Conservation (phyloP, 345 rosid genomes). For the Acer saccharum region DNA sequence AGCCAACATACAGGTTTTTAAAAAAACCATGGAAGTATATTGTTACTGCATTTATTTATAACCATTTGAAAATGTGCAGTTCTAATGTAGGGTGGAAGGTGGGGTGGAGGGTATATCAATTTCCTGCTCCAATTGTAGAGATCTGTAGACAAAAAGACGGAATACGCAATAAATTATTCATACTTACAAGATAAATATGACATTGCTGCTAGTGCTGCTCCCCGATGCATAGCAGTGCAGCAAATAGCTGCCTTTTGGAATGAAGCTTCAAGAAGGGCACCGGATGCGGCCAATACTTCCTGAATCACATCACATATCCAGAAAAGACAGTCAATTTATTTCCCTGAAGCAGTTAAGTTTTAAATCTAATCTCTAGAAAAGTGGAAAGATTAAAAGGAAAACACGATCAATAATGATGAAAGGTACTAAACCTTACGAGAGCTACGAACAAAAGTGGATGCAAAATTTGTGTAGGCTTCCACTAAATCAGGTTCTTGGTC, state of each 20-base stretch:
- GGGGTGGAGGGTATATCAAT: neutral
- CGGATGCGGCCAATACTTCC: slow-evolving; percentile 81
- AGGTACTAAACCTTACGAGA: slow-evolving; percentile 66
- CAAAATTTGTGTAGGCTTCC: slow-evolving; percentile 92
- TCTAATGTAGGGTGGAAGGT: neutral
- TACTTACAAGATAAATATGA: slow-evolving; percentile 86
- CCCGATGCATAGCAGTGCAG: slow-evolving; percentile 99
- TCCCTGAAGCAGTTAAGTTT: neutral
- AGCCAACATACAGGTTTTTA: neutral
- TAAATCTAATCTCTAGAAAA: neutral
- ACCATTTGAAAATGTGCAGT: neutral
- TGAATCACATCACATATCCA: slow-evolving; percentile 31
- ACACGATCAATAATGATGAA: slow-evolving; percentile 9
- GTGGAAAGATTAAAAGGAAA: slow-evolving; percentile 4
- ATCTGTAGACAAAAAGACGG: neutral
- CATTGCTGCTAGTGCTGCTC: slow-evolving; percentile 95
- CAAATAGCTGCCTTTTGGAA: slow-evolving; percentile 97
- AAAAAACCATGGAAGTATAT: neutral
- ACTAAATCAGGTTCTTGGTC: slow-evolving; percentile 99
- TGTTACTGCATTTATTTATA: neutral
- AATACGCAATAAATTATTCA: neutral
- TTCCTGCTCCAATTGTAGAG: neutral
- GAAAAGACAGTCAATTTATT: slow-evolving; percentile 13
- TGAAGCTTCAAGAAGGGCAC: slow-evolving; percentile 79
- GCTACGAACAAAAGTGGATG: slow-evolving; percentile 72